Percentiles rank a stretch among this genome's conserved stretches.
phyloP scores from a whole-genome alignment of 169 alveolate species.

The Cryptosporidium tyzzeri region DNA sequence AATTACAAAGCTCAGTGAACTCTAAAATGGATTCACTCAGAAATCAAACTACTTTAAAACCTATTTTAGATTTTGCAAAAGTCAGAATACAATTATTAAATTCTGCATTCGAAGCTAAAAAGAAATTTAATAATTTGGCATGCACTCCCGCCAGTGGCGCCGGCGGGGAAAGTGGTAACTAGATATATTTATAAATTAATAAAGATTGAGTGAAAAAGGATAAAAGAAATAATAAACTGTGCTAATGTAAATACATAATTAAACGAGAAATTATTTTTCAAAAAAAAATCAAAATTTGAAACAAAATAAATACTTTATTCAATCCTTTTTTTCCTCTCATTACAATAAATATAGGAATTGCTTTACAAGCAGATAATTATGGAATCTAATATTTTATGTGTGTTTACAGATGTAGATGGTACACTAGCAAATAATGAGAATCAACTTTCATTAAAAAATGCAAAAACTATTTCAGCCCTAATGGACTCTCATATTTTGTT shows the following conservation, averaged over 20 bases:
- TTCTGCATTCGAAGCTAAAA: not conserved
- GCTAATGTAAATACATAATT: not conserved
- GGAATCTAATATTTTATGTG: slow-evolving; percentile 42
- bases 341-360: too few species aligned
- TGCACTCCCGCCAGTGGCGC: slow-evolving; percentile 44
- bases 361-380: not conserved
- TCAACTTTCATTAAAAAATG: slow-evolving; percentile 47
- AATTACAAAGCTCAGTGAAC: slow-evolving; percentile 7
- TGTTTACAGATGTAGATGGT: slow-evolving; percentile 73
- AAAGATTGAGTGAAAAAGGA: not conserved
- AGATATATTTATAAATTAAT: not conserved
- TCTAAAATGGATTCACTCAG: not conserved
- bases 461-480: slow-evolving; percentile 41
- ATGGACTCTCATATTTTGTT: slow-evolving; percentile 52
- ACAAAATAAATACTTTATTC: not conserved
- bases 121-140: not conserved
- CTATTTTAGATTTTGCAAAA: slow-evolving; percentile 15
- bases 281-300: not conserved
- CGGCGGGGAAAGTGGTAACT: slow-evolving; percentile 7
- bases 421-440: slow-evolving; percentile 53
- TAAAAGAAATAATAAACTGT: not conserved
- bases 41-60: slow-evolving; percentile 10
- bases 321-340: not conserved
- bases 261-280: not conserved
- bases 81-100: not conserved